These are phyloP conservation scores for Harringtonia lauricola DNA, from an alignment of 2,329 filamentous ascomycete species.

Conservation along the genomic window DNA sequence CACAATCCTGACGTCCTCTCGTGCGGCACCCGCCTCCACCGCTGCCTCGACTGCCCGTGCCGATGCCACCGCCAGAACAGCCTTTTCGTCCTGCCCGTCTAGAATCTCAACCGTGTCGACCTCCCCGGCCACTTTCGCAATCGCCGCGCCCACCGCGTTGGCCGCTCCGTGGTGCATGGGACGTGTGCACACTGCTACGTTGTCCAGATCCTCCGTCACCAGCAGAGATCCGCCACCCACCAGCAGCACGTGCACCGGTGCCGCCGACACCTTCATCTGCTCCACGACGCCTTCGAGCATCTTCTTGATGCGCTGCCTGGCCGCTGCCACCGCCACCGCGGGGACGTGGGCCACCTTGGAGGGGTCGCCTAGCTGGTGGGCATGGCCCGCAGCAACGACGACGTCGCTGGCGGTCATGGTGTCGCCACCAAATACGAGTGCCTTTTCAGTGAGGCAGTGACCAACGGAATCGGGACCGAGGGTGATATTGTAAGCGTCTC, in stretches of 20 bases:
- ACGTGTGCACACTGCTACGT: conserved; percentile 43
- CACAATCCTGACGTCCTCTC: conserved; percentile 32
- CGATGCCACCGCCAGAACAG: conserved; percentile 27
- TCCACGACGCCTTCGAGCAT: conserved; percentile 47
- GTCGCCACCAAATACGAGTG: conserved; percentile 44
- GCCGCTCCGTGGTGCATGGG: conserved; percentile 47
- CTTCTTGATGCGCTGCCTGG: conserved; percentile 28
- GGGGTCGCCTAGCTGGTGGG: conserved; percentile 17
- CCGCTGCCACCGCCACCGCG: conserved; percentile 18
- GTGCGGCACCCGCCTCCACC: conserved; percentile 31
- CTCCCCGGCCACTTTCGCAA: conserved; percentile 44
- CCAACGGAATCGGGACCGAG: conserved; percentile 17
- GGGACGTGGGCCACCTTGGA: conserved; percentile 19
- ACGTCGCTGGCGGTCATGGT: conserved; percentile 49
- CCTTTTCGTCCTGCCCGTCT: conserved; percentile 22
- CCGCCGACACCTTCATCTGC: conserved; percentile 49
- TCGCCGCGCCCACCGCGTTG: conserved; percentile 55
- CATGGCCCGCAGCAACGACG: conserved; percentile 17
- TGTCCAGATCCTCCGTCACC: conserved; percentile 38
- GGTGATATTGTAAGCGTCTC: too few relatives aligned
- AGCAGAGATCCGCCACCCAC: conserved; percentile 53
- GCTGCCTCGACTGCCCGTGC: conserved; percentile 31
- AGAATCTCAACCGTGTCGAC: conserved; percentile 35
- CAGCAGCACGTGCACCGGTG: conserved; percentile 46
- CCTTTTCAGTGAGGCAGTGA: conserved; percentile 36